Percentiles rank a stretch among this genome's conserved stretches.
phyloP scores from a whole-genome alignment of 306 rosid genomes.

The Arachis hypogaea region DNA sequence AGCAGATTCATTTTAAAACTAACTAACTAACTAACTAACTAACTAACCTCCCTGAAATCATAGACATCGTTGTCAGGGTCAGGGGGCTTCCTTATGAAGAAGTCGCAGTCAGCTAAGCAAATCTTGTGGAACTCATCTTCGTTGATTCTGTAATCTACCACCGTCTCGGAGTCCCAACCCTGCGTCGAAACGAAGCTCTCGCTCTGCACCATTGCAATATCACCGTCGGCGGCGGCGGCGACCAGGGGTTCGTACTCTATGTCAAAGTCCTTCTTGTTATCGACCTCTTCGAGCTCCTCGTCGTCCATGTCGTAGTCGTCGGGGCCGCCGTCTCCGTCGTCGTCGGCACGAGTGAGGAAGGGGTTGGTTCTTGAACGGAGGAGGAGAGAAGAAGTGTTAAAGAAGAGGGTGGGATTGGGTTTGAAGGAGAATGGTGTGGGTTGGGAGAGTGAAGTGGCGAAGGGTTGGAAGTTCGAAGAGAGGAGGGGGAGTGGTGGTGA shows the following conservation, averaged over 20 bases:
- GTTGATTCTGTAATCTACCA: constrained; percentile 82
- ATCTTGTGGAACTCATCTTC: constrained; percentile 94
- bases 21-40: not conserved
- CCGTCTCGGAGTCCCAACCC: constrained; percentile 83
- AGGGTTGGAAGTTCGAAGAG: constrained; percentile 16
- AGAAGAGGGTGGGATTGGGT: constrained; percentile 41
- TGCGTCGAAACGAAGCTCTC: constrained; percentile 70
- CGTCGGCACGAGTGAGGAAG: constrained; percentile 66
- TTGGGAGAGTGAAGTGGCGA: constrained; percentile 30
- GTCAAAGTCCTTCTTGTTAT: constrained; percentile 92
- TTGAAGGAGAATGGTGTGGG: constrained; percentile 38
- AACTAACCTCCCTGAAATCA: constrained; percentile 86
- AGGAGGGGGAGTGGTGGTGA: not conserved
- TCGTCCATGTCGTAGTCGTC: constrained; percentile 90
- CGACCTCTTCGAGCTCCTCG: constrained; percentile 82
- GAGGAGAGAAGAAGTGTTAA: constrained; percentile 1
- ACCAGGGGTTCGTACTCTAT: constrained; percentile 71
- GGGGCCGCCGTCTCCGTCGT: constrained; percentile 61
- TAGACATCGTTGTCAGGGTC: constrained; percentile 86
- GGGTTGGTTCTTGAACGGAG: constrained; percentile 40
- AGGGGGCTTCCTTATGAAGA: constrained; percentile 86
- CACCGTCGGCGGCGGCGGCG: constrained; percentile 48
- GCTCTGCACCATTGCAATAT: constrained; percentile 65
- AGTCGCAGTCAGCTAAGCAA: constrained; percentile 75
- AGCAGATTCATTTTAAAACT: not conserved